Evolutionary conservation across 164 flowering plant genomes (phyloP), one percentile per base, ranked within the genome.

Genomic region (Piper betle): DNA sequence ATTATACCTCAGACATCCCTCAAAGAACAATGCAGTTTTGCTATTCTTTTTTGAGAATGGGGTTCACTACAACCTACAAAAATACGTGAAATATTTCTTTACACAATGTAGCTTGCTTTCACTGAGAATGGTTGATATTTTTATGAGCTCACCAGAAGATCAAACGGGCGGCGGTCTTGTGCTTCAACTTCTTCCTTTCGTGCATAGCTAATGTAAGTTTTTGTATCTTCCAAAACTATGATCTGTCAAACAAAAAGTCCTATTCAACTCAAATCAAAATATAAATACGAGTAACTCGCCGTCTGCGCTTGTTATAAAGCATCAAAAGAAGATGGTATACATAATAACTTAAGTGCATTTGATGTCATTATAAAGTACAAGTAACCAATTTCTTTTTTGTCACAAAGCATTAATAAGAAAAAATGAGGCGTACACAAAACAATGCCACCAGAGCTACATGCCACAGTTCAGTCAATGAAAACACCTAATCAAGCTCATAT

Each of bases 1-100:
- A 43, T n/a, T 57, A 62, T 76, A 92, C 96, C 98, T 89, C 57
- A 92, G 63, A 66, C 98, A 92, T 12, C 98, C 98, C 79, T 89
- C 96, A 66, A 87, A 92, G 75, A 89, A 92, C 5, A 85, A 58
- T 20, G 96, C 96, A 66, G 82, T 79, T 71, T 67, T 85, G 71
- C 78, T 68, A 70, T 84, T 72, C 73, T 78, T 89, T 80, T 69
- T 73, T 68, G 33, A 92, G 91, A 72, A 74, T 77, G n/a, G 98
- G 96, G 61, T 92, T 92, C 60, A 92, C 39, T 55, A 92, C 81
- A 48, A 92, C 93, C 98, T 92, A 83, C 33, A 67, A 62, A 63
- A 60, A 39, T 71, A 71, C 71, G 37, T 15, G 33, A 39, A 16
- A 19, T 25, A 33, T 57, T 62, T 38, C 12, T 38, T 57, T 57